These are phyloP conservation scores for Garcia nutans DNA, from an alignment of 345 rosid genomes.

Conservation along the genomic window DNA sequence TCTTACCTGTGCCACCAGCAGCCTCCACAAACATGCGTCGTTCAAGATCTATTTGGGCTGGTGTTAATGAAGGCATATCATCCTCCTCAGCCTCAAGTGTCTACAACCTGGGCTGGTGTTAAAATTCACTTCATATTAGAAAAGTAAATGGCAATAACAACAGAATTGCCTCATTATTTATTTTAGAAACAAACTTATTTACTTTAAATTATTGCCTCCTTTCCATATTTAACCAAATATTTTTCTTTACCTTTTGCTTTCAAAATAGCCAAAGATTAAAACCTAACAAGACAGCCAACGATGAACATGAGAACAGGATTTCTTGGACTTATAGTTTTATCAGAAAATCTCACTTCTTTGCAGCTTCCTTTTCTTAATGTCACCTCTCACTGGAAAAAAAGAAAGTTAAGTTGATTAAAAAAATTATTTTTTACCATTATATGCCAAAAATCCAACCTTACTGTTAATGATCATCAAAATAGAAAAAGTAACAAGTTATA, in stretches of 20 bases:
- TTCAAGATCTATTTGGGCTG: no score
- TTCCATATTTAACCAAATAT: neutral
- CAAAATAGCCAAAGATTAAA: neutral
- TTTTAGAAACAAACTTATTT: neutral
- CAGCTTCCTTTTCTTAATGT: slow-evolving; percentile 38
- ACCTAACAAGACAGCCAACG: neutral
- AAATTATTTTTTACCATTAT: neutral
- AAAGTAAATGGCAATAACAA: neutral
- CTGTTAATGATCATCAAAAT: neutral
- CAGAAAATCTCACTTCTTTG: slow-evolving; percentile 78
- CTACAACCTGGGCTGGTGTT: no score
- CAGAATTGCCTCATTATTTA: neutral
- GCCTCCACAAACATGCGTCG: no score
- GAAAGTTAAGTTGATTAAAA: slow-evolving; percentile 10
- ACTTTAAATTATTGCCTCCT: neutral
- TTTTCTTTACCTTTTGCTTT: neutral
- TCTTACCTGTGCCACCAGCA: no score
- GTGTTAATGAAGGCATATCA: no score
- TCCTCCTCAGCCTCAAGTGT: no score
- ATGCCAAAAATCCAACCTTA: neutral
- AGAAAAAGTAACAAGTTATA: neutral
- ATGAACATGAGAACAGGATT: neutral
- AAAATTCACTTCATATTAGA: neutral
- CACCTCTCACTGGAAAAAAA: slow-evolving; percentile 39
- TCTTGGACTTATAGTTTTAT: slow-evolving; percentile 62